Conservation (phyloP, 345 rosid species). For the Noccaea caerulescens region DNA sequence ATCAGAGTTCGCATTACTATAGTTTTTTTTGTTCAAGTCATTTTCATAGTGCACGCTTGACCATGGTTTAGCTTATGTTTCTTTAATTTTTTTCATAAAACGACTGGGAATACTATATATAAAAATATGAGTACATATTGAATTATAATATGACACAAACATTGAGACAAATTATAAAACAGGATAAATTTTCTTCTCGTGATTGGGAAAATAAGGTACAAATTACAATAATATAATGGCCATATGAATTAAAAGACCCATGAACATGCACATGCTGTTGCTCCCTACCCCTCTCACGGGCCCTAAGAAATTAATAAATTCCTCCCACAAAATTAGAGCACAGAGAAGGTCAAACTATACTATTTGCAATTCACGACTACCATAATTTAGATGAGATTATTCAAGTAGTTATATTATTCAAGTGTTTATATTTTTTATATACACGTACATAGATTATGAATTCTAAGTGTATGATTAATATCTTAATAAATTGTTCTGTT, state of each 20-base stretch:
- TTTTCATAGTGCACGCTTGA: slow-evolving; percentile 43
- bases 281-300: slow-evolving; percentile 42
- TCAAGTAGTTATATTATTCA: too few relatives aligned
- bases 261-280: slow-evolving; percentile 47
- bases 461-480: background rate
- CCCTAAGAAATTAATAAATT: slow-evolving; percentile 35
- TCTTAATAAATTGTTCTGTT: background rate
- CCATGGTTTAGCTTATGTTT: slow-evolving; percentile 7
- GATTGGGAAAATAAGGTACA: slow-evolving; percentile 39
- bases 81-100: background rate
- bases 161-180: slow-evolving; percentile 29
- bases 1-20: slow-evolving; percentile 6
- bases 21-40: slow-evolving; percentile 20
- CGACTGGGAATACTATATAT: slow-evolving; percentile 6
- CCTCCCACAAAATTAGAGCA: slow-evolving; percentile 44
- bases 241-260: slow-evolving; percentile 39
- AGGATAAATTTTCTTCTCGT: slow-evolving; percentile 30
- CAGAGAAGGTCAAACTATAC: slow-evolving; percentile 26
- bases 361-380: slow-evolving; percentile 24
- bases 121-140: slow-evolving; percentile 10
- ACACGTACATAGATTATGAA: background rate
- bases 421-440: background rate
- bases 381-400: background rate
- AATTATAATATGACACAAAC: slow-evolving; percentile 38
- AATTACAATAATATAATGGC: slow-evolving; percentile 36